Conservation (phyloP, 2,329 filamentous ascomycete species). For the Apiospora saccharicola region DNA sequence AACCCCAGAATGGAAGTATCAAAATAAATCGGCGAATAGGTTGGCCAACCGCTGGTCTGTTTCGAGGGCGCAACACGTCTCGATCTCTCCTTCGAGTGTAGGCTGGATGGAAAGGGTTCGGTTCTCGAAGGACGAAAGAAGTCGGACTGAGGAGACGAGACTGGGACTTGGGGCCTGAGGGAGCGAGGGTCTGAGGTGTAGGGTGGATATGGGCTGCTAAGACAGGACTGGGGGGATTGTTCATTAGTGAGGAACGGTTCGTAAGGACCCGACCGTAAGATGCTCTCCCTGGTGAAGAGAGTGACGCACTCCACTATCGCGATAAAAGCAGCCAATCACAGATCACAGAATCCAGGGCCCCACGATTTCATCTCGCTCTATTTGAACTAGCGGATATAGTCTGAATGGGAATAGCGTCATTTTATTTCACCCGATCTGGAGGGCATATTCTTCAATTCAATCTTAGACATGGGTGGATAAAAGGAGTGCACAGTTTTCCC, state of each 20-base stretch:
- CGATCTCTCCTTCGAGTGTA: slow-evolving; percentile 16
- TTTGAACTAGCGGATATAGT: slow-evolving; percentile 15
- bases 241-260: slow-evolving; percentile 4
- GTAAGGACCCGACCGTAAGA: not conserved
- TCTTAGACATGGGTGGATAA: slow-evolving; percentile 2
- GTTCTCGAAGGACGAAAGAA: slow-evolving; percentile 15
- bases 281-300: not conserved
- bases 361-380: slow-evolving; percentile 20
- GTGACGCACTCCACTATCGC: not conserved
- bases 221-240: slow-evolving; percentile 13
- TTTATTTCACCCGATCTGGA: slow-evolving; percentile 21
- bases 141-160: slow-evolving; percentile 17
- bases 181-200: slow-evolving; percentile 20
- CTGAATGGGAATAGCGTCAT: slow-evolving; percentile 23
- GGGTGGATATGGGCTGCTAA: not conserved
- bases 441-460: slow-evolving; percentile 1
- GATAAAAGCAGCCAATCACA: not conserved
- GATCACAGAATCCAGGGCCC: not conserved
- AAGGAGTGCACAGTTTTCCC: slow-evolving; percentile 10
- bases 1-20: not conserved
- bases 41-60: not conserved
- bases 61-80: slow-evolving; percentile 9
- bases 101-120: not conserved
- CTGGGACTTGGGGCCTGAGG: slow-evolving; percentile 19
- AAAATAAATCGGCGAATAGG: not conserved